Evolutionary conservation across 768 basidiomycete genomes (phyloP).

Genomic region (Podaxis rugospora): DNA sequence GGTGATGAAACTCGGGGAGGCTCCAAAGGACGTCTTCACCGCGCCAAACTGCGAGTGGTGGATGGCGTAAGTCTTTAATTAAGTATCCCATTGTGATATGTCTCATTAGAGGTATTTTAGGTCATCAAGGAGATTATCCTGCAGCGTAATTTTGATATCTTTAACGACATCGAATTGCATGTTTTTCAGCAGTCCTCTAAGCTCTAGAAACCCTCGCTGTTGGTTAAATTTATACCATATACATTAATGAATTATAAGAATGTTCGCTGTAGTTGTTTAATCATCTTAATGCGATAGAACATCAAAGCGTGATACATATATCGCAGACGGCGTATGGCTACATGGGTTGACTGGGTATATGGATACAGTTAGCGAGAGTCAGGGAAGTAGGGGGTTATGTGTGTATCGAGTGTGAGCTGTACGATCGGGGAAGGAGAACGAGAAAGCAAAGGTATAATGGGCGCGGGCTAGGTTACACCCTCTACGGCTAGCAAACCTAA

Average conservation of each 20-base stretch:
- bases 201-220: slow-evolving; percentile 16
- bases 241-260: neutral
- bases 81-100: neutral
- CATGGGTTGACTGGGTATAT: neutral
- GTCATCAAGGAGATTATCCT: slow-evolving; percentile 45
- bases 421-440: neutral
- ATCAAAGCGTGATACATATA: neutral
- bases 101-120: slow-evolving; percentile 25
- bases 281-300: neutral
- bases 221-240: neutral
- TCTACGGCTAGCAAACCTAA: slow-evolving; percentile 16
- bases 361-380: slow-evolving; percentile 2
- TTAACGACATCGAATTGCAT: slow-evolving; percentile 43
- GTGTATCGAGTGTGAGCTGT: neutral
- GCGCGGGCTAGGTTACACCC: slow-evolving; percentile 10
- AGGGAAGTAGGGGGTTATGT: neutral
- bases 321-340: neutral
- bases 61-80: slow-evolving; percentile 39
- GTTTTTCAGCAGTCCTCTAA: slow-evolving; percentile 24
- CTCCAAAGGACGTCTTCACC: slow-evolving; percentile 53
- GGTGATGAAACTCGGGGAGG: slow-evolving; percentile 69
- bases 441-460: neutral
- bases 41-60: slow-evolving; percentile 45
- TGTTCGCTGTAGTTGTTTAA: no score
- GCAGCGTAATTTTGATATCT: slow-evolving; percentile 64